Evolutionary conservation across 2,329 filamentous ascomycete species (phyloP).

Genomic region (Byssoonygena ceratinophila): DNA sequence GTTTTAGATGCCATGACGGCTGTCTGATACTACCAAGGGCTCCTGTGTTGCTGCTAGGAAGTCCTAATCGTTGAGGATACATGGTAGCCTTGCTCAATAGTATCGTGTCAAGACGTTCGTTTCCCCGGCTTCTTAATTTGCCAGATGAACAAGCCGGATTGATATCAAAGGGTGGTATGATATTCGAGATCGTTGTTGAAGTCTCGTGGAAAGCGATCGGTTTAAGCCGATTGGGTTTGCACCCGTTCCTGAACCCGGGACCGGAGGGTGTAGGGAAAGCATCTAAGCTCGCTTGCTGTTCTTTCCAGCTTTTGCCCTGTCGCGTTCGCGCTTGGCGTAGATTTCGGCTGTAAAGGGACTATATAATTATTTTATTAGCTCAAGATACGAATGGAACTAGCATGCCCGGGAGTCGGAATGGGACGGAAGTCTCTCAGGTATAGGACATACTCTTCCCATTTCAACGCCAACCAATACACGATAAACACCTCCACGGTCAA

Average conservation of each 20-base stretch:
- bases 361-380: background rate
- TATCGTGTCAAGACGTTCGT: background rate
- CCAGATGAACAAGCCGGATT: background rate
- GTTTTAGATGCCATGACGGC: background rate
- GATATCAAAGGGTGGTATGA: background rate
- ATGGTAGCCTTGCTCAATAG: background rate
- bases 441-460: constrained; percentile 62
- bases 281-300: constrained; percentile 31
- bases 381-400: background rate
- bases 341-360: constrained; percentile 83
- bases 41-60: background rate
- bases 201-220: background rate
- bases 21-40: background rate
- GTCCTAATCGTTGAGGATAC: constrained; percentile 1
- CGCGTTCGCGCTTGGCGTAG: constrained; percentile 60
- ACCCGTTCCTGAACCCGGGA: background rate
- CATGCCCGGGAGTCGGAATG: background rate
- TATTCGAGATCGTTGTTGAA: constrained; percentile 1
- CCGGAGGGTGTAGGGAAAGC: background rate
- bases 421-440: background rate
- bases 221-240: background rate
- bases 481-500: constrained; percentile 64
- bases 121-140: background rate
- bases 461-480: constrained; percentile 69
- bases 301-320: constrained; percentile 30